A percentile compares a stretch with the other conserved stretches of the same genome.
Conservation (phyloP, 2,329 filamentous ascomycete genomes). For the Cladorrhinum sp. region DNA sequence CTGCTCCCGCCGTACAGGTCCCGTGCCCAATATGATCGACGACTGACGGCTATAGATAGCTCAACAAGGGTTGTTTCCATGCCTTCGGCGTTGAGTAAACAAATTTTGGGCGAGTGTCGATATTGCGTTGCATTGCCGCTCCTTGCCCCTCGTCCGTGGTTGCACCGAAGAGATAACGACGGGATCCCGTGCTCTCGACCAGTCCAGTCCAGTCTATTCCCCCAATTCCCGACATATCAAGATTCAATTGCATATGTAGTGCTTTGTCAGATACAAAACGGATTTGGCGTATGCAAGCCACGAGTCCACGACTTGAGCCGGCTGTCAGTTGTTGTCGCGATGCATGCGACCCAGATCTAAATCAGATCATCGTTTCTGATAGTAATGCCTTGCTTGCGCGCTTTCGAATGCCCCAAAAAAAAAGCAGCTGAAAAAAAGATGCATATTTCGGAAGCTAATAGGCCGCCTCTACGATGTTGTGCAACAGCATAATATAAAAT, state of each 20-base stretch:
- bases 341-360: too few species aligned
- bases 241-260: background rate
- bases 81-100: background rate
- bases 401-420: too few species aligned
- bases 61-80: background rate
- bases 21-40: background rate
- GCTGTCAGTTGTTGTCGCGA: background rate
- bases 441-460: background rate
- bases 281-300: background rate
- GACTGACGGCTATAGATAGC: conserved; percentile 1
- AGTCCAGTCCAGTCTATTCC: too few species aligned
- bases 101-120: background rate
- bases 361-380: background rate
- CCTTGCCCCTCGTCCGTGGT: background rate
- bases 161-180: background rate
- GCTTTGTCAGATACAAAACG: background rate
- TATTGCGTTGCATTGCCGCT: background rate
- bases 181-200: background rate
- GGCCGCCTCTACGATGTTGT: background rate
- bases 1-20: background rate
- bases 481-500: background rate
- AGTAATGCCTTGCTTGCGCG: too few species aligned
- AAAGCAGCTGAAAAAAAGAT: background rate
- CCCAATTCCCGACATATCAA: background rate
- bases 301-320: too few species aligned